Evolutionary conservation across 768 basidiomycete genomes (phyloP).

Genomic region (Calocera viscosa): DNA sequence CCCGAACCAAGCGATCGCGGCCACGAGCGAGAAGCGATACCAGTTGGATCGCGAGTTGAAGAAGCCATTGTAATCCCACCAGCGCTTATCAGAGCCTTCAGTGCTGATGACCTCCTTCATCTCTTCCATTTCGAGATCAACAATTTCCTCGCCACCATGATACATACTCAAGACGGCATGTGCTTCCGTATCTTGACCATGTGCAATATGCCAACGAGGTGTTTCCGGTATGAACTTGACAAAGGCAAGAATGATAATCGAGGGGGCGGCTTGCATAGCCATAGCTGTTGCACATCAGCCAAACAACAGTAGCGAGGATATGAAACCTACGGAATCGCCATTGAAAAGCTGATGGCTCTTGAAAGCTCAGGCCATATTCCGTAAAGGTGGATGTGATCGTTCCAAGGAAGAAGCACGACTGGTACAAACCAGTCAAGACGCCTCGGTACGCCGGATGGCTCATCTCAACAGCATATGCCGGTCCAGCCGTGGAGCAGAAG

Average conservation of each 20-base stretch:
- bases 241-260: not conserved
- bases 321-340: not conserved
- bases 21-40: conserved; percentile 13
- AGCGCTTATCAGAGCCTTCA: conserved; percentile 18
- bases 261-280: not conserved
- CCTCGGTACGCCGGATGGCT: conserved; percentile 17
- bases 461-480: conserved; percentile 14
- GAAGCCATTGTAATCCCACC: not conserved
- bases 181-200: not conserved
- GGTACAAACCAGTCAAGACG: conserved; percentile 17
- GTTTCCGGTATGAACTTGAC: not conserved
- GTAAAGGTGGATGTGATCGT: not conserved
- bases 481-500: not conserved
- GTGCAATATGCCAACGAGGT: not conserved
- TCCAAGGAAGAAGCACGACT: conserved; percentile 17
- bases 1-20: conserved; percentile 19
- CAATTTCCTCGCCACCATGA: conserved; percentile 11
- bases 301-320: not conserved
- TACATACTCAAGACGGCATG: not conserved
- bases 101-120: conserved; percentile 21
- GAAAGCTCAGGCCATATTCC: not conserved
- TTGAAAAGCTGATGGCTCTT: not conserved
- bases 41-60: conserved; percentile 14
- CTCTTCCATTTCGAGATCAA: conserved; percentile 21
- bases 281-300: not conserved